These are phyloP conservation scores for Arbutus unedo DNA, from an alignment of 148 eudicot genomes.

Conservation along the genomic window DNA sequence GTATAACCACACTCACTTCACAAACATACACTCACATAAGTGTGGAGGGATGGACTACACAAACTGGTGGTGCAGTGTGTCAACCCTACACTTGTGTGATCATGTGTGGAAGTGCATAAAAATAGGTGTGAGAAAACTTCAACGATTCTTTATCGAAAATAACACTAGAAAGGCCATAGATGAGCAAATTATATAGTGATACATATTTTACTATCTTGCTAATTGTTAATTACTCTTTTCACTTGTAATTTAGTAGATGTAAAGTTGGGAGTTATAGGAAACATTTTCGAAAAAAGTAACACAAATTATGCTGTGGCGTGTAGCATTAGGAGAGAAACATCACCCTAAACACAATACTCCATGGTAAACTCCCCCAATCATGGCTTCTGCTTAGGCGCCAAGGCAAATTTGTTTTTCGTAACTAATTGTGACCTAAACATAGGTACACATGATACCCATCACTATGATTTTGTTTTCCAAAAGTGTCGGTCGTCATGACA, in stretches of 20 bases:
- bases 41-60: too few relatives aligned
- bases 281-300: not conserved
- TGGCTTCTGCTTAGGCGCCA: not conserved
- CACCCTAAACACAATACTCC: not conserved
- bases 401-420: too few relatives aligned
- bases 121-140: not conserved
- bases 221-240: not conserved
- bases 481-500: not conserved
- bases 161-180: not conserved
- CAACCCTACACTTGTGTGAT: too few relatives aligned
- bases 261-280: not conserved
- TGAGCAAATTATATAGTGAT: too few relatives aligned
- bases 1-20: too few relatives aligned
- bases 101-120: too few relatives aligned
- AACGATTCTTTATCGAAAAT: not conserved
- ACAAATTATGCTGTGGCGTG: not conserved
- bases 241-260: not conserved
- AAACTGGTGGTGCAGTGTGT: too few relatives aligned
- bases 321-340: not conserved
- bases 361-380: not conserved
- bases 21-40: too few relatives aligned
- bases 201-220: too few relatives aligned
- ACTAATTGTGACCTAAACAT: not conserved
- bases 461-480: not conserved
- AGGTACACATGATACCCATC: not conserved